Base-by-base conservation (phyloP, 2,329 filamentous ascomycete genomes). In the Parafenestella ontariensis region DNA sequence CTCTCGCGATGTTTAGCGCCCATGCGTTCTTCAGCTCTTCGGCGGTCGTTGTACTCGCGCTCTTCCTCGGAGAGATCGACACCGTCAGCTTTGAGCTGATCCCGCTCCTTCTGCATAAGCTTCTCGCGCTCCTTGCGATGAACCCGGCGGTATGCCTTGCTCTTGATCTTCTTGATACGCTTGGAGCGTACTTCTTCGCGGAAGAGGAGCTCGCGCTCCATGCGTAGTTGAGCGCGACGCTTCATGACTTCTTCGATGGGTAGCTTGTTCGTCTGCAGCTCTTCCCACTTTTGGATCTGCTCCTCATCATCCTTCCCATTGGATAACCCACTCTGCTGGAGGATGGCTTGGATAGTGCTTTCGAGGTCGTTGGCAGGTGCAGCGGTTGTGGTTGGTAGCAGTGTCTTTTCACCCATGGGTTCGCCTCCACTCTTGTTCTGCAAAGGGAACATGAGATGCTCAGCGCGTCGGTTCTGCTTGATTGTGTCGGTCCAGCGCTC, bases 121-220 rank as follows among this genome's bases (percentile, higher is more conserved):
- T 82, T 82, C 71, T 89, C 85, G 13, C 86, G 81, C 71, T 90
- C 90, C 72, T 89, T 96, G 33, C 94, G 87, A 76, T 98, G 94
- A 13, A 98, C 89, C 40, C 93, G 89, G 50, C 94, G 90, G 73
- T 96, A 99, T 0, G 92, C 86, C 76, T 97, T 99, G 73, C 91
- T 96, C 83, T 99, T 99, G 79, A 99, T 99, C 81, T 98, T 98
- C 80, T 97, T 96, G 78, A 99, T 92, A 21, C 95, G 89, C 78
- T 93, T 96, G 7, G 92, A 86, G 52, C 92, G 89, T 39, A 92
- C 88, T 69, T 96, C 89, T 77, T 98, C 94, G 10, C 93, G 85
- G 66, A 96, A 96, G 61, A 94, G 84, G 7, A 96, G 79, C 68
- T 98, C 94, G 63, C 95, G 85, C 59, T 91, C 87, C 73, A 87